Conservation (phyloP, 2,329 filamentous ascomycete genomes). For the Colletotrichum sidae region DNA sequence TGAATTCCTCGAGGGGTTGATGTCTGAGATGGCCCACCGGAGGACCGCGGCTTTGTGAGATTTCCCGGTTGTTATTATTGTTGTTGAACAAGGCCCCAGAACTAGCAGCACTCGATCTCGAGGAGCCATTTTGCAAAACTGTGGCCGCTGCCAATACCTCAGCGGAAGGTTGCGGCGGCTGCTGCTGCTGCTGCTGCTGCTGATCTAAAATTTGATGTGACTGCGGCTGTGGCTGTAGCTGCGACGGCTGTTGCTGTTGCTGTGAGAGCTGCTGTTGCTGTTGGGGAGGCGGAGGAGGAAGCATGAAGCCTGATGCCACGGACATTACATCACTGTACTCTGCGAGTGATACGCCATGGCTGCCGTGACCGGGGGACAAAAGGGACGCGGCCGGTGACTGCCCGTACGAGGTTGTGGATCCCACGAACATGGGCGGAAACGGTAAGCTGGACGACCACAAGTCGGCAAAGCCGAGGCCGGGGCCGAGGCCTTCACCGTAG, state of each 20-base stretch:
- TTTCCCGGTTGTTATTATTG: constrained; percentile 17
- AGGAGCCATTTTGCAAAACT: constrained; percentile 58
- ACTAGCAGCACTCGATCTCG: constrained; percentile 41
- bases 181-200: constrained; percentile 42
- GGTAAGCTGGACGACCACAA: constrained; percentile 59
- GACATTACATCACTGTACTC: constrained; percentile 44
- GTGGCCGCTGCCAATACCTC: constrained; percentile 71
- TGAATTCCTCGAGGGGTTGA: constrained; percentile 56
- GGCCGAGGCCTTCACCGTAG: constrained; percentile 63
- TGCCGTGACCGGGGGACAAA: constrained; percentile 42
- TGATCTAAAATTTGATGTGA: constrained; percentile 40
- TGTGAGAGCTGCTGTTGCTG: constrained; percentile 39
- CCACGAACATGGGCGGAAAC: constrained; percentile 74
- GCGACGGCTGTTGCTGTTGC: constrained; percentile 25
- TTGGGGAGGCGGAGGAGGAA: constrained; percentile 48
- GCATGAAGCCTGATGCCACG: constrained; percentile 49
- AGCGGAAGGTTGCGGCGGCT: constrained; percentile 49
- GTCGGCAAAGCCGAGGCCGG: constrained; percentile 61
- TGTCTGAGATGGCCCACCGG: constrained; percentile 56
- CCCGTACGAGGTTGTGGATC: constrained; percentile 72
- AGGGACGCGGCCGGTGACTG: constrained; percentile 56
- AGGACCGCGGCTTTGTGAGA: constrained; percentile 43
- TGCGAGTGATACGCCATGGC: constrained; percentile 42
- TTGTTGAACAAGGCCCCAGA: constrained; percentile 33
- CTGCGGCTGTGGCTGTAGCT: constrained; percentile 40